Evolutionary conservation across 129 eudicot species (phyloP).

Genomic region (Tagetes patula): DNA sequence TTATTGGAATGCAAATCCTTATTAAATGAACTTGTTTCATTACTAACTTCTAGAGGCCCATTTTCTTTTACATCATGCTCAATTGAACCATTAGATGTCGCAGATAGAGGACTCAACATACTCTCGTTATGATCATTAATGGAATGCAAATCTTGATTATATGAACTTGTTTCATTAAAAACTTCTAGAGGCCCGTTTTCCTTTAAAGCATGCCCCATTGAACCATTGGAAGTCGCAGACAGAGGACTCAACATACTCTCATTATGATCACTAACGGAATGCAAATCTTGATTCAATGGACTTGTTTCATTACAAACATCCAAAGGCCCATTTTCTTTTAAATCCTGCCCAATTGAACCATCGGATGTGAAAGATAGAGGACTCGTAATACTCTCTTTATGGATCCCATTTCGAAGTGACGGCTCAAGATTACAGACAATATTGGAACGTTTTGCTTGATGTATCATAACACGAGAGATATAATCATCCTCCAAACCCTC

Average conservation of each 20-base stretch:
- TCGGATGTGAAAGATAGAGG: constrained; percentile 27
- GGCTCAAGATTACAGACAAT: constrained; percentile 29
- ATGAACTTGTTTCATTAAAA: constrained; percentile 22
- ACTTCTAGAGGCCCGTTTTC: constrained; percentile 33
- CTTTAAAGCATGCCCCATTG: constrained; percentile 25
- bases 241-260: constrained; percentile 24
- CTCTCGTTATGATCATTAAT: constrained; percentile 28
- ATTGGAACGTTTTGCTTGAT: constrained; percentile 21
- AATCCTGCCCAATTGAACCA: constrained; percentile 21
- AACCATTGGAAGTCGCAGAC: constrained; percentile 26
- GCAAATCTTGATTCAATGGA: background rate
- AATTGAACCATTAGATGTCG: constrained; percentile 24
- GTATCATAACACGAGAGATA: constrained; percentile 8
- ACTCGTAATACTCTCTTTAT: constrained; percentile 22
- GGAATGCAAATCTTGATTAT: background rate
- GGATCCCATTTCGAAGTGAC: constrained; percentile 22
- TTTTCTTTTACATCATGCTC: constrained; percentile 26
- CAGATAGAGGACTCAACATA: constrained; percentile 24
- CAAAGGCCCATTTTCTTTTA: constrained; percentile 28
- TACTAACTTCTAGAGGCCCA: constrained; percentile 34
- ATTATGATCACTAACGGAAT: constrained; percentile 26
- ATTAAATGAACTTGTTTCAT: constrained; percentile 17
- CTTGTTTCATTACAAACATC: constrained; percentile 32
- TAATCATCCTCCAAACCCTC: constrained; percentile 10
- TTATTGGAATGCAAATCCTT: constrained; percentile 15